Conservation (phyloP, 352 stramenopile genomes). For the Stramenopiles sp. region DNA sequence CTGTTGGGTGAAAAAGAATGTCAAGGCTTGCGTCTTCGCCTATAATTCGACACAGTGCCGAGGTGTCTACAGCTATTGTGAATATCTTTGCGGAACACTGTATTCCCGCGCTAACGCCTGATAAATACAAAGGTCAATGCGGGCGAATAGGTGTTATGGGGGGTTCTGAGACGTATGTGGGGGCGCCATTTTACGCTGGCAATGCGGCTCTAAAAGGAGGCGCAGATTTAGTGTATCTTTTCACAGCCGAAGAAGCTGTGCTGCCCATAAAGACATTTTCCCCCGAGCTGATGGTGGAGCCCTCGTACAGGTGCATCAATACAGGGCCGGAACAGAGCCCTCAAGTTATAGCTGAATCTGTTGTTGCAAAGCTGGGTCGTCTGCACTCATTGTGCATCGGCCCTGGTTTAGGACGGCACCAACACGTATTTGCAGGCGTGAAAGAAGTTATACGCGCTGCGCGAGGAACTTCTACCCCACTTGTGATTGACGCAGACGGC, state of each 20-base stretch:
- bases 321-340: constrained; percentile 2
- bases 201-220: constrained; percentile 74
- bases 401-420: constrained; percentile 70
- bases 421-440: constrained; percentile 47
- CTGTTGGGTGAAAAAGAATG: too few species aligned
- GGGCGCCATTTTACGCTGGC: constrained; percentile 85
- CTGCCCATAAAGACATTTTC: constrained; percentile 92
- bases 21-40: too few species aligned
- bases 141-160: constrained; percentile 72
- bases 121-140: constrained; percentile 36
- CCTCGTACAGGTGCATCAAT: background rate
- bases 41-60: too few species aligned
- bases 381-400: constrained; percentile 62
- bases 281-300: constrained; percentile 76
- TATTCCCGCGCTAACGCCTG: background rate
- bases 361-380: constrained; percentile 17
- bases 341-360: constrained; percentile 13
- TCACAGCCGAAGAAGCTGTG: constrained; percentile 75
- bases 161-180: constrained; percentile 87
- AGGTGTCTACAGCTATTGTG: too few species aligned
- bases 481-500: constrained; percentile 84
- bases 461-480: constrained; percentile 37
- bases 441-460: constrained; percentile 45
- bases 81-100: background rate
- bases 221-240: constrained; percentile 80